Conservation (phyloP, 2,329 filamentous ascomycete genomes). For the Alternaria brassicae region DNA sequence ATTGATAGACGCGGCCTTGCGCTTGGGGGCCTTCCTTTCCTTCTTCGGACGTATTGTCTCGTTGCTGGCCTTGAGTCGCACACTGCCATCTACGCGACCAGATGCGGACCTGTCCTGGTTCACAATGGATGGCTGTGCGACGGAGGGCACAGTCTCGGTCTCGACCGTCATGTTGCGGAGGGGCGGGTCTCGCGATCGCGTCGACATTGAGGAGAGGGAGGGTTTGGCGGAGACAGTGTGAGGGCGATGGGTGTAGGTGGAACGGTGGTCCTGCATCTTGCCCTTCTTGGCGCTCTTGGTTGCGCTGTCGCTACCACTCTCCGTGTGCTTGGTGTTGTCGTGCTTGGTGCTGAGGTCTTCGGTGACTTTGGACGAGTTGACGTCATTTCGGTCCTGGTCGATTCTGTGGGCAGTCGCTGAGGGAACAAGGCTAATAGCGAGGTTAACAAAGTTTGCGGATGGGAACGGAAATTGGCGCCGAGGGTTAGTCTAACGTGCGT, state of each 20-base stretch:
- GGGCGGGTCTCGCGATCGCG: constrained; percentile 74
- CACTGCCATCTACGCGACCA: constrained; percentile 73
- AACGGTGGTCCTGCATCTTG: constrained; percentile 54
- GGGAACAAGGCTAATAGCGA: constrained; percentile 28
- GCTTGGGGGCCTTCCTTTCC: constrained; percentile 80
- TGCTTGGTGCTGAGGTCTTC: constrained; percentile 55
- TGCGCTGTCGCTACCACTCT: constrained; percentile 72
- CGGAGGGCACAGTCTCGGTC: constrained; percentile 91
- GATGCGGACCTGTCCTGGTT: constrained; percentile 62
- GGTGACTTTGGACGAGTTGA: constrained; percentile 56
- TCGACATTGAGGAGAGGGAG: constrained; percentile 71
- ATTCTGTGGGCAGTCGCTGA: constrained; percentile 29
- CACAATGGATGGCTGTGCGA: constrained; percentile 80
- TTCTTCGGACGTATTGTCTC: constrained; percentile 96
- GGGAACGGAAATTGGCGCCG: constrained; percentile 26
- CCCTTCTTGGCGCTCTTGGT: constrained; percentile 33
- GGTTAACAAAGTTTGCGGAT: constrained; percentile 31
- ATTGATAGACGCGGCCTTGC: constrained; percentile 76
- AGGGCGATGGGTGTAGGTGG: constrained; percentile 52
- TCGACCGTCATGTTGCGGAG: constrained; percentile 95
- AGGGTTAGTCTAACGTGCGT: constrained; percentile 30
- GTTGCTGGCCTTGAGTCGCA: constrained; percentile 87
- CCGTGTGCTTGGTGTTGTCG: constrained; percentile 51
- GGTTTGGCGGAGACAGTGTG: constrained; percentile 65
- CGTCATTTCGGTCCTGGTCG: constrained; percentile 53